Evolutionary conservation across 176 grass and related monocot species (phyloP).

Genomic region (Aegilops tauschii): DNA sequence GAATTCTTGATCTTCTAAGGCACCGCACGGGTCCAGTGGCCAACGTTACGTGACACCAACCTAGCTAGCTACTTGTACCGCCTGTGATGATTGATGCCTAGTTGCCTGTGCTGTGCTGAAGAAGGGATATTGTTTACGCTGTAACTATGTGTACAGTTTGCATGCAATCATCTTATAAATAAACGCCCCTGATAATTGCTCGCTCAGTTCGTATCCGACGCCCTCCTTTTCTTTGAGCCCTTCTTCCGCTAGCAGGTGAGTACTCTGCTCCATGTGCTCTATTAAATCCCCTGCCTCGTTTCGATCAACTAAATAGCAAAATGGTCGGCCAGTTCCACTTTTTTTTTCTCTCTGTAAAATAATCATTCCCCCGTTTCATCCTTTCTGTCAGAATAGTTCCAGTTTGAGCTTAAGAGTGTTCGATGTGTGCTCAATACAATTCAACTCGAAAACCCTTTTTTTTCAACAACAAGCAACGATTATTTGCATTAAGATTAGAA

Average conservation of each 20-base stretch:
- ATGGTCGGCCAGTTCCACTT: not conserved
- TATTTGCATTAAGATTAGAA: no score
- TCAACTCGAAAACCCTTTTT: not conserved
- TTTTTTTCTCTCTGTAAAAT: not conserved
- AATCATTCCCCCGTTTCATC: not conserved
- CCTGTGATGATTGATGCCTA: not conserved
- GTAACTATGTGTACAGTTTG: not conserved
- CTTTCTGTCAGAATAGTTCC: not conserved
- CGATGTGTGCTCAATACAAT: not conserved
- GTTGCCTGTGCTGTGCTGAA: not conserved
- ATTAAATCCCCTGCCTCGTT: not conserved
- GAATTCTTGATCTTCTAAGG: constrained; percentile 47
- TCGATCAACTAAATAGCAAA: not conserved
- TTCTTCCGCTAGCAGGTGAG: not conserved
- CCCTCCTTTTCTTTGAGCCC: not conserved
- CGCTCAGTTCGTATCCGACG: no score
- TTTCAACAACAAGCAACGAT: no score
- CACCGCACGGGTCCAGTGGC: not conserved
- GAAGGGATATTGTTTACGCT: not conserved
- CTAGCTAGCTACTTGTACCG: not conserved
- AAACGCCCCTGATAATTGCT: not conserved
- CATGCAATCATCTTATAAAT: constrained; percentile 13
- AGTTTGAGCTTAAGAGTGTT: not conserved
- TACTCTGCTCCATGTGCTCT: not conserved
- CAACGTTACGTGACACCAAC: constrained; percentile 22